Evolutionary conservation across 805 yeast genomes (phyloP).

Genomic region (Candida khao-thaluensis): DNA sequence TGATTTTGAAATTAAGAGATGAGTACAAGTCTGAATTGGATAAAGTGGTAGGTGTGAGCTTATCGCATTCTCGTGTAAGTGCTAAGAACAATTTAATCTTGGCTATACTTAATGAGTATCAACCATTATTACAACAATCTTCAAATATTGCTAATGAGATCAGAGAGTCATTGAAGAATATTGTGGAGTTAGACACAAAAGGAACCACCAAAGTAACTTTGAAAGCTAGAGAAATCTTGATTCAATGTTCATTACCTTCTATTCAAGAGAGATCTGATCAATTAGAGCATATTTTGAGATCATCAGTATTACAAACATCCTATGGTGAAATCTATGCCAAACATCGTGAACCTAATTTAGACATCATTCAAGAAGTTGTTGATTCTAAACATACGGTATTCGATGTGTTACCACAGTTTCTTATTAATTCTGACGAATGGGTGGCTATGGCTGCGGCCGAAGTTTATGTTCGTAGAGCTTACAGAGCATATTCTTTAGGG

Average conservation of each 20-base stretch:
- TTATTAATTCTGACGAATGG: slow-evolving; percentile 78
- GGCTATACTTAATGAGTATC: slow-evolving; percentile 81
- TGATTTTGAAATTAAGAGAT: slow-evolving; percentile 82
- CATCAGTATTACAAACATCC: slow-evolving; percentile 83
- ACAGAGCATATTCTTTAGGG: slow-evolving; percentile 90
- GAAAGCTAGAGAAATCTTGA: slow-evolving; percentile 93
- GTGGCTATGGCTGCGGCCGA: slow-evolving; percentile 96
- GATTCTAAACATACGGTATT: slow-evolving; percentile 96
- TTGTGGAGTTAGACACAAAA: slow-evolving; percentile 88
- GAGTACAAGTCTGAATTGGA: slow-evolving; percentile 74
- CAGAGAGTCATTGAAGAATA: slow-evolving; percentile 67
- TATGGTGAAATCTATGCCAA: slow-evolving; percentile 81
- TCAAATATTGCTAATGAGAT: slow-evolving; percentile 67
- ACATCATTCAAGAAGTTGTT: slow-evolving; percentile 82
- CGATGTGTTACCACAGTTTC: slow-evolving; percentile 91
- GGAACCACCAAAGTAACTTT: slow-evolving; percentile 90
- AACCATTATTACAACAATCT: slow-evolving; percentile 71
- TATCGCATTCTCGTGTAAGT: slow-evolving; percentile 91
- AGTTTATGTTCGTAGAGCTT: slow-evolving; percentile 94
- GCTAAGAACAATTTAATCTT: slow-evolving; percentile 87
- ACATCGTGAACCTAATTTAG: slow-evolving; percentile 79
- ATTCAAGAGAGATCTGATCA: slow-evolving; percentile 95
- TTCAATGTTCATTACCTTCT: slow-evolving; percentile 96
- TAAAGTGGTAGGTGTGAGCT: slow-evolving; percentile 67
- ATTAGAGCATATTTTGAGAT: slow-evolving; percentile 89